Conservation (phyloP, 768 basidiomycete species). For the Postia placenta region DNA sequence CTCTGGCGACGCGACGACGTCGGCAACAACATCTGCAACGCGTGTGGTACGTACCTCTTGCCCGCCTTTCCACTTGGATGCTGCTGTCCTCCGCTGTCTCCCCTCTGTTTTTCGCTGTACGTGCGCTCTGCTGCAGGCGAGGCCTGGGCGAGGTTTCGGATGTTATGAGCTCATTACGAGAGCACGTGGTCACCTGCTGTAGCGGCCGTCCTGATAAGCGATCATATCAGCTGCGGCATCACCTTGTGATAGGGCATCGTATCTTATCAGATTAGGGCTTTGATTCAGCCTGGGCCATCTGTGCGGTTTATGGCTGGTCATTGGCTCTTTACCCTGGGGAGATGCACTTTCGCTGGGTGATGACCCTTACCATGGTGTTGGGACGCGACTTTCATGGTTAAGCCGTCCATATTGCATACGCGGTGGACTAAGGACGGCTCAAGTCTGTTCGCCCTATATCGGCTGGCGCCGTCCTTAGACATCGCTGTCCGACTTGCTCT, state of each 20-base stretch:
- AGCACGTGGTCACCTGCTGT: neutral
- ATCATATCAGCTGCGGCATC: neutral
- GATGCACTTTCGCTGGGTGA: neutral
- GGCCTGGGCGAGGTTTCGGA: neutral
- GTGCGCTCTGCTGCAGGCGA: neutral
- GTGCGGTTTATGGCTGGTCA: neutral
- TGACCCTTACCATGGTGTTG: conserved; percentile 3
- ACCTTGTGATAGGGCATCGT: neutral
- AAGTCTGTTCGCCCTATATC: neutral
- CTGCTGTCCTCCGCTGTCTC: conserved; percentile 2
- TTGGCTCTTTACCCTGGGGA: neutral
- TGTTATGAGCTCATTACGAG: neutral
- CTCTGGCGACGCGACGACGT: conserved; percentile 87
- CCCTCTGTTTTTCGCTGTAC: neutral
- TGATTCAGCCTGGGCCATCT: conserved; percentile 5
- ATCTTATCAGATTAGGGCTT: conserved; percentile 33
- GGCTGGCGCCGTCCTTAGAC: neutral
- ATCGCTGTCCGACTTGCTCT: neutral
- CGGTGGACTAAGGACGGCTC: conserved; percentile 1
- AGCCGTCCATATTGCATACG: conserved; percentile 1
- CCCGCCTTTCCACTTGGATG: conserved; percentile 13
- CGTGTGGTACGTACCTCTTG: conserved; percentile 69
- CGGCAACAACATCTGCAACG: conserved; percentile 92
- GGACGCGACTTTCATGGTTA: conserved; percentile 5
- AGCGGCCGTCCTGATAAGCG: neutral